Percentiles rank a stretch among this genome's conserved stretches.
Conservation (phyloP, 208 protist species). For the Naegleria fowleri region DNA sequence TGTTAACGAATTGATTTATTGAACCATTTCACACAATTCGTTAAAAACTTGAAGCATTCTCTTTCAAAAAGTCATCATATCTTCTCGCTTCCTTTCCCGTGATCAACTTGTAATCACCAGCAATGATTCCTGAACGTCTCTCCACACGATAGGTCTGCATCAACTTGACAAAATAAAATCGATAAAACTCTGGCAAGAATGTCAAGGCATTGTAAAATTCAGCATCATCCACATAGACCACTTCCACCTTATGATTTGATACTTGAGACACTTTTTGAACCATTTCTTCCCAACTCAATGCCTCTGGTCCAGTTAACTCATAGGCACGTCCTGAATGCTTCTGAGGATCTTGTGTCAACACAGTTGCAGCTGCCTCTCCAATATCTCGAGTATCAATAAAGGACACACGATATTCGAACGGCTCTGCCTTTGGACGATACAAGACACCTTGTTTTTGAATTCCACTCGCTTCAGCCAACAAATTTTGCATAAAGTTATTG, state of each 20-base stretch:
- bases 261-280: neutral
- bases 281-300: neutral
- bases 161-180: neutral
- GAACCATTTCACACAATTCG: too few species aligned
- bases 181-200: neutral
- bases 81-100: neutral
- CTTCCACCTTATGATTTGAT: neutral
- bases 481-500: neutral
- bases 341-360: neutral
- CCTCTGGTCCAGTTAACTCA: neutral
- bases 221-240: neutral
- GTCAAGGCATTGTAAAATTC: neutral
- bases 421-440: neutral
- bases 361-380: neutral
- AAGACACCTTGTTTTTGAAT: neutral
- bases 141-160: neutral
- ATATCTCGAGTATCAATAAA: conserved; percentile 5
- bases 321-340: neutral
- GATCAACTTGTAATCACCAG: neutral
- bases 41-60: neutral
- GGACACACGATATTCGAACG: neutral
- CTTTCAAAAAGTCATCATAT: neutral
- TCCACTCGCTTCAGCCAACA: neutral
- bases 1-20: too few species aligned
- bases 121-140: neutral